Evolutionary conservation across 805 yeast species (phyloP).

Genomic region (Saccharomycopsis sp.): DNA sequence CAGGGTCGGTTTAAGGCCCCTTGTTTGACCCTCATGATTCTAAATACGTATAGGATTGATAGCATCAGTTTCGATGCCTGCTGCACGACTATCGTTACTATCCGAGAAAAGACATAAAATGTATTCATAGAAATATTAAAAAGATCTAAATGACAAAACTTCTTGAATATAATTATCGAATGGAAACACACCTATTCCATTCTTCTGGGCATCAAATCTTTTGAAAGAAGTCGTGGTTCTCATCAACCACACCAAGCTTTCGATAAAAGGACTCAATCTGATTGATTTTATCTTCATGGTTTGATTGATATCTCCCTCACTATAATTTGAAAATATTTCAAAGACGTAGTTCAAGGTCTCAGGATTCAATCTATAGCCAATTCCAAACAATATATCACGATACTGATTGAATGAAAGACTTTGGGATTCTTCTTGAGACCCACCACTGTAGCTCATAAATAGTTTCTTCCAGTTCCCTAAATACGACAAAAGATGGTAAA

Average conservation of each 20-base stretch:
- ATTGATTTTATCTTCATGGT: constrained; percentile 31
- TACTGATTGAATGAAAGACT: constrained; percentile 59
- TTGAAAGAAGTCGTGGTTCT: constrained; percentile 74
- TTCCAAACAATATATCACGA: constrained; percentile 51
- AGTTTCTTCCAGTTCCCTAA: constrained; percentile 64
- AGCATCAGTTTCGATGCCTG: no score
- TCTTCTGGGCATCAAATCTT: constrained; percentile 65
- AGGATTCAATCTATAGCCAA: constrained; percentile 60
- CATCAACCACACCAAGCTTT: constrained; percentile 69
- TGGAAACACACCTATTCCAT: constrained; percentile 63
- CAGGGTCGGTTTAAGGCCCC: no score
- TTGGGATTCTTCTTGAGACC: constrained; percentile 48
- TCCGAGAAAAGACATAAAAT: no score
- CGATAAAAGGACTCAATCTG: constrained; percentile 76
- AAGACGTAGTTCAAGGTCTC: constrained; percentile 53
- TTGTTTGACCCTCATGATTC: no score
- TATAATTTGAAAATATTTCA: constrained; percentile 35
- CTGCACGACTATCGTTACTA: no score
- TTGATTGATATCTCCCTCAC: constrained; percentile 22
- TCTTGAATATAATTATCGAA: constrained; percentile 62
- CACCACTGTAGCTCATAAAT: constrained; percentile 50
- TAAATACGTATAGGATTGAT: no score
- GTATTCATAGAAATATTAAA: constrained; percentile 23
- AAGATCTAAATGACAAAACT: constrained; percentile 30
- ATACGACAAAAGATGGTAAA: constrained; percentile 65